Conservation (phyloP, 371 early-diverging fungal species). For the Funneliformis caledonium region DNA sequence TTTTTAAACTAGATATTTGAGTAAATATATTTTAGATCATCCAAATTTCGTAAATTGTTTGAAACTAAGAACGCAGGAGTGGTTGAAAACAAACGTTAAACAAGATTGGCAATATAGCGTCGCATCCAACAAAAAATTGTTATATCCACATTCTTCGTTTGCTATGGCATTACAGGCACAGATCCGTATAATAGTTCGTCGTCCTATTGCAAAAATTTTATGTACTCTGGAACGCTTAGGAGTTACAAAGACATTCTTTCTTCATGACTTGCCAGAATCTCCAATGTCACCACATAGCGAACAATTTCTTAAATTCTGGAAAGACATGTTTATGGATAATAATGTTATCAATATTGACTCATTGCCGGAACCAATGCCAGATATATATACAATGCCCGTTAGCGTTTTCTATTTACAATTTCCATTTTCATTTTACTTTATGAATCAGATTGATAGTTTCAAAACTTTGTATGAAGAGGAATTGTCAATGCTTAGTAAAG, state of each 20-base stretch:
- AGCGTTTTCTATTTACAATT: constrained; percentile 25
- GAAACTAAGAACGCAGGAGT: constrained; percentile 19
- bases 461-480: constrained; percentile 36
- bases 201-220: constrained; percentile 37
- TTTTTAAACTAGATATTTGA: not conserved
- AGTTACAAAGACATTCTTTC: constrained; percentile 10
- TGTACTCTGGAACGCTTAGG: constrained; percentile 28
- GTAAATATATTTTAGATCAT: constrained; percentile 20
- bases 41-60: constrained; percentile 16
- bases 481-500: not conserved
- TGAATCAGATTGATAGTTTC: constrained; percentile 38
- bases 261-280: not conserved
- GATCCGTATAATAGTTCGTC: constrained; percentile 33
- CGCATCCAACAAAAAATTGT: constrained; percentile 38
- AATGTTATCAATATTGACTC: constrained; percentile 15
- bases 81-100: constrained; percentile 6
- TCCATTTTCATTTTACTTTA: constrained; percentile 42
- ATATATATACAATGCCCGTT: constrained; percentile 19
- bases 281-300: not conserved
- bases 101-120: constrained; percentile 38
- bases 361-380: constrained; percentile 29
- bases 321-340: constrained; percentile 38
- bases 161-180: constrained; percentile 26
- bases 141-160: constrained; percentile 38
- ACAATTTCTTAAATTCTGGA: constrained; percentile 31